Conservation (phyloP, 345 rosid genomes). For the Conringia planisiliqua region DNA sequence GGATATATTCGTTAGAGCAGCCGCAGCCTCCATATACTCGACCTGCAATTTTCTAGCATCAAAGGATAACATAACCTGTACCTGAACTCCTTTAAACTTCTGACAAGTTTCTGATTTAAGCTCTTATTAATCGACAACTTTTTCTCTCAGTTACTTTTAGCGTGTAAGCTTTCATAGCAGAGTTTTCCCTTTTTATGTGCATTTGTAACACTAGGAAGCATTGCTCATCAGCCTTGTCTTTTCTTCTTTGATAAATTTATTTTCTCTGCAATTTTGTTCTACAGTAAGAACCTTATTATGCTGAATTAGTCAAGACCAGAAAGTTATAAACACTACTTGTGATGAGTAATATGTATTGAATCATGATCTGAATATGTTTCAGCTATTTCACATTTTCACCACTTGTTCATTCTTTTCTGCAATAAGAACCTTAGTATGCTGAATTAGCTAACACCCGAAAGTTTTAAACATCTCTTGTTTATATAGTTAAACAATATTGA, state of each 20-base stretch:
- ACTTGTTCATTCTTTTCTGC: not conserved
- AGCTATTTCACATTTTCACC: no score
- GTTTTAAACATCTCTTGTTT: not conserved
- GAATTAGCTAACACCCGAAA: not conserved
- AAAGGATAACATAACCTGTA: conserved; percentile 64
- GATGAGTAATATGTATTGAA: not conserved
- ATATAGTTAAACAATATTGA: not conserved
- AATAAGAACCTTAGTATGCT: not conserved
- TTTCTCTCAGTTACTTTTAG: not conserved
- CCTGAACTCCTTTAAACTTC: conserved; percentile 36
- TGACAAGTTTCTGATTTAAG: conserved; percentile 16
- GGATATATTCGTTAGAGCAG: conserved; percentile 76
- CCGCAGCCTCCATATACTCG: conserved; percentile 92
- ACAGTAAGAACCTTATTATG: conserved; percentile 6
- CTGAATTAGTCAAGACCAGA: not conserved
- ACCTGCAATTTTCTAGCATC: conserved; percentile 67
- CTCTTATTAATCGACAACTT: conserved; percentile 11
- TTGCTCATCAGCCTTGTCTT: conserved; percentile 18
- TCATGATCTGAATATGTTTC: not conserved
- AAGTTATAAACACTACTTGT: conserved; percentile 5
- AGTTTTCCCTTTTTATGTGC: conserved; percentile 3
- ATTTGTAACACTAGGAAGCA: conserved; percentile 33
- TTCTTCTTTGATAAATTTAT: not conserved
- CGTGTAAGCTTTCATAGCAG: conserved; percentile 23
- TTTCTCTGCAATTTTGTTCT: not conserved